phyloP scores from a whole-genome alignment of 2,329 filamentous ascomycete species.

The Dryadomyces quercivorus region DNA sequence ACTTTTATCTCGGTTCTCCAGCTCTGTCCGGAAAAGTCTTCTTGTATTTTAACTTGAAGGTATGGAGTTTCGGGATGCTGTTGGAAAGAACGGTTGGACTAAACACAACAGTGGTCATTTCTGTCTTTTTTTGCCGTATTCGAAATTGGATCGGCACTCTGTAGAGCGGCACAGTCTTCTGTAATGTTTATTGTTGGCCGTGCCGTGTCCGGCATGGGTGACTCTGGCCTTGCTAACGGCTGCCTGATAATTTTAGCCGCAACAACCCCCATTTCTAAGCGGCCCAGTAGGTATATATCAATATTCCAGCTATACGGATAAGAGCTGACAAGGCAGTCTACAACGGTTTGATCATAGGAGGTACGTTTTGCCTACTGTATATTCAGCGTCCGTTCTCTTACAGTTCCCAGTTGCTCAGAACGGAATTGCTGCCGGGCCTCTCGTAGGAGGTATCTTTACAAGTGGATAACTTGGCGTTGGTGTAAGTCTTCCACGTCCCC shows the following conservation, averaged over 20 bases:
- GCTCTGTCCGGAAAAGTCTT: conserved; percentile 40
- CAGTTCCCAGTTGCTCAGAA: conserved; percentile 22
- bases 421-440: conserved; percentile 31
- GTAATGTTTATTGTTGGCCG: conserved; percentile 41
- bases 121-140: conserved; percentile 33
- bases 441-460: conserved; percentile 31
- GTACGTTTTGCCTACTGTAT: conserved; percentile 20
- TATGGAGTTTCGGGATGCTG: not conserved
- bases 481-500: conserved; percentile 20
- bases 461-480: conserved; percentile 29
- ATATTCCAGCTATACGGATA: too few species aligned
- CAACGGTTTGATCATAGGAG: too few species aligned
- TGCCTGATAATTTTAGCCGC: conserved; percentile 35
- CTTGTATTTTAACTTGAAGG: conserved; percentile 23
- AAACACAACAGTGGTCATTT: conserved; percentile 21
- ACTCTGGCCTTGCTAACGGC: conserved; percentile 36
- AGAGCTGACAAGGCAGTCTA: too few species aligned
- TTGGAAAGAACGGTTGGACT: not conserved
- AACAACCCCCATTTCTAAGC: conserved; percentile 14
- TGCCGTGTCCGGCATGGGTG: conserved; percentile 38
- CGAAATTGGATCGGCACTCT: conserved; percentile 41
- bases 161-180: conserved; percentile 33
- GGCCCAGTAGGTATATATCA: too few species aligned
- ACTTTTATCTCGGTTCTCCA: not conserved
- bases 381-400: conserved; percentile 15